Conservation (phyloP, 345 rosid species). For the Arabis hirsuta region DNA sequence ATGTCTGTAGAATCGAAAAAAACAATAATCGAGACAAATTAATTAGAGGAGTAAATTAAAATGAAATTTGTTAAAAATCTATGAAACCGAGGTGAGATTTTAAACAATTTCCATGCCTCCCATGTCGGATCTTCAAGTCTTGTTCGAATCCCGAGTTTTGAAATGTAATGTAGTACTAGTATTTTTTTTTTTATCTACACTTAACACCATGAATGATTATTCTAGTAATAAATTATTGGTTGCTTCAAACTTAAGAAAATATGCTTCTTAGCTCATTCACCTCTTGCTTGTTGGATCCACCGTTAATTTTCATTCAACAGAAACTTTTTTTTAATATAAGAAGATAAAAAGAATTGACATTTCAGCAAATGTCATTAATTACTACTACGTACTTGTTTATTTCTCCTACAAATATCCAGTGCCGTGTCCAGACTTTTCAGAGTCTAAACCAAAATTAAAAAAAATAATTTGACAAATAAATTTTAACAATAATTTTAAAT, state of each 20-base stretch:
- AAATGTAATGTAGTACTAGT: not conserved
- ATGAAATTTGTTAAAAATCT: not conserved
- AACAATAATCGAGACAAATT: constrained; percentile 41
- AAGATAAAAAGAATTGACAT: not conserved
- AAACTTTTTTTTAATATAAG: too few species aligned
- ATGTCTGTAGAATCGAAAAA: constrained; percentile 47
- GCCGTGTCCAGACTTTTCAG: too few species aligned
- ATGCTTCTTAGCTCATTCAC: constrained; percentile 42
- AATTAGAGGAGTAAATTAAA: constrained; percentile 20
- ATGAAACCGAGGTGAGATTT: constrained; percentile 37
- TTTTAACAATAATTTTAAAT: too few species aligned
- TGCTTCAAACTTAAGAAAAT: constrained; percentile 43
- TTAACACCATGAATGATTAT: constrained; percentile 15
- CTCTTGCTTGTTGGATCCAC: constrained; percentile 43
- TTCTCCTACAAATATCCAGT: not conserved
- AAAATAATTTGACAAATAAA: too few species aligned
- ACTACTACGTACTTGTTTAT: not conserved
- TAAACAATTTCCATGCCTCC: constrained; percentile 40
- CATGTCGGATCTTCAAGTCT: constrained; percentile 47
- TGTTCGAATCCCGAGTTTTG: constrained; percentile 40
- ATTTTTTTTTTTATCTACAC: not conserved
- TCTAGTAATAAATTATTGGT: constrained; percentile 6
- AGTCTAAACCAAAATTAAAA: too few species aligned
- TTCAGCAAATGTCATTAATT: not conserved
- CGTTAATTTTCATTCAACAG: not conserved